Evolutionary conservation across 2,329 filamentous ascomycete species (phyloP), one percentile per base, ranked within the genome.

Genomic region (Cytospora chrysosperma): DNA sequence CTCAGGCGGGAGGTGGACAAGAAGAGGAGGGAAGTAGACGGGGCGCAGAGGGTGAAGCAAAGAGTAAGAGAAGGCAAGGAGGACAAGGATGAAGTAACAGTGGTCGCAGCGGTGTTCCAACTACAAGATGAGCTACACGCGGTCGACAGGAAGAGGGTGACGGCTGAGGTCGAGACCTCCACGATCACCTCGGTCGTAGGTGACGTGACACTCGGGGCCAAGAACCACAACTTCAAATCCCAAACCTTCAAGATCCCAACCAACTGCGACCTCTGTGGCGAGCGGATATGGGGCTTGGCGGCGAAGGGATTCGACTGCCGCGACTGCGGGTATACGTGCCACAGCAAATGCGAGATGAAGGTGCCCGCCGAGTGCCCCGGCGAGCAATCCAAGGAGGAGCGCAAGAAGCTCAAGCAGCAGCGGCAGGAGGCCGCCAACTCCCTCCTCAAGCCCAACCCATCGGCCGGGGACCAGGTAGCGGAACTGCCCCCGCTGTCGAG

Each of bases 231-330:
- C 72, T 99, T 99, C 84, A 97, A 96, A 77, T 88, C 92, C n/a
- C 93, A 98, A 73, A 98, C 95, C 0, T 99, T 98, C 83, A 98
- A 98, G 76, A 97, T 99, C 65, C 96, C 96, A 0, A 99, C 95
- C 5, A 98, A 98, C 74, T 99, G 95, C 78, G 95, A 99, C 75
- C 83, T 97, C 15, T 99, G 95, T 70, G 93, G 93, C 21, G 95
- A 99, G 73, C 87, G 95, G 30, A 97, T 99, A 74, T 99, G 95
- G 95, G 95, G 95, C 0, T 77, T 99, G 49, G 96, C 92, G 32
- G 94, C 95, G 43, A 99, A 99, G 77, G 95, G 95, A 0, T 96
- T 97, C 73, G 93, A 96, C 74, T 99, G 95, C 73, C 87, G 90
- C 69, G 94, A 98, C 75, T 99, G 95, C 72, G 95, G 96, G 37